Evolutionary conservation across 257 asterid genomes (phyloP), one percentile per base, ranked within the genome.

Genomic region (Rauvolfia tetraphylla): DNA sequence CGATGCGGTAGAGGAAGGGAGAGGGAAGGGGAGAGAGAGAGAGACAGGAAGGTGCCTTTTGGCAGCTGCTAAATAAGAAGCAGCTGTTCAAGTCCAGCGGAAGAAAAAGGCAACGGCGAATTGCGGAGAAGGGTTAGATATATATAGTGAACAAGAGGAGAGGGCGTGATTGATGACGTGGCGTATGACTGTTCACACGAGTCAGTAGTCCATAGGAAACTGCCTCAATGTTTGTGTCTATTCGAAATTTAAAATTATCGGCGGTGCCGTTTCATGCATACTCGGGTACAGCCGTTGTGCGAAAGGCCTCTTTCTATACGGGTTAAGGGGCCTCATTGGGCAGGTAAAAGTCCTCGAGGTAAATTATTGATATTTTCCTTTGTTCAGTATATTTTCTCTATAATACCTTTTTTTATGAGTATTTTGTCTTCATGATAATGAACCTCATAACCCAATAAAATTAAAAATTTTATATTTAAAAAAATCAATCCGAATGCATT

Each of bases 181-280:
- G 63, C 71, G 0, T 0, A 33, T 23, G 54, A 58, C 27, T 73
- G 54, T 57, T 77, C 80, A 42, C 69, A 31, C 66, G 12, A 42
- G 23, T 53, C 20, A 25, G 3, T 38, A n/a, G 74, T 42, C 27
- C 29, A n/a, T 18, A 58, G 36, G n/a, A 23, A 46, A 72, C 49
- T 44, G 78, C 68, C 78, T 27, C 68, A 44, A 41, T 46, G 44
- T 33, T 29, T 20, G 78, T 62, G 27, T 46, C 39, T 39, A 29
- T 59, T 54, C 57, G 59, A 76, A 54, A 25, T 76, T 68, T 68
- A 68, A n/a, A 68, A 68, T 56, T 76, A 68, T 20, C 69, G 27
- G 58, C 73, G 75, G 69, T 69, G 75, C 57, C 75, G 79, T 76
- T 76, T 68, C 69, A 39, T 76, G 29, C 67, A 54, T 22, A 18